A percentile compares a stretch with the other conserved stretches of the same genome.
Conservation (phyloP, 345 rosid species). For the Moringa oleifera region DNA sequence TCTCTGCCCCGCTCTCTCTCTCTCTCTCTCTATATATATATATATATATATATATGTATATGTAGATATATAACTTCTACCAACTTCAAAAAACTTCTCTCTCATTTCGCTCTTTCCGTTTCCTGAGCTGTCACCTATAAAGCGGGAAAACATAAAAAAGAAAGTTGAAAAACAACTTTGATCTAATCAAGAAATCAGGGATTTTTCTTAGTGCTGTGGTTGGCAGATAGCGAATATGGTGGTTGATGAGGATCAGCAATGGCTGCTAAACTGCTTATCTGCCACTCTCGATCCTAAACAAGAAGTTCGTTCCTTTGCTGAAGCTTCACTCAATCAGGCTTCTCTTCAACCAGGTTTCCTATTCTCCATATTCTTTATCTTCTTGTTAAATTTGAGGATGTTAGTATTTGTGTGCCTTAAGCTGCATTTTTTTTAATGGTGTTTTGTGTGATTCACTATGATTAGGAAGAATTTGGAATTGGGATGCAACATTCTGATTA, state of each 20-base stretch:
- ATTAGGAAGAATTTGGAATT: background rate
- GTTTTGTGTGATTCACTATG: background rate
- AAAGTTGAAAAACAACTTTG: background rate
- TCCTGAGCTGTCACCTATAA: background rate
- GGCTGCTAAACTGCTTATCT: conserved; percentile 81
- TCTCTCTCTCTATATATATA: background rate
- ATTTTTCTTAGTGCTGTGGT: background rate
- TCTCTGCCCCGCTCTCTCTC: background rate
- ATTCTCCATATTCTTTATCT: background rate
- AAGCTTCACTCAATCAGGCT: conserved; percentile 77
- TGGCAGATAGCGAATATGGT: conserved; percentile 23
- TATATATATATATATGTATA: too few relatives aligned
- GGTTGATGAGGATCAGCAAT: conserved; percentile 76
- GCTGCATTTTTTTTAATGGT: background rate
- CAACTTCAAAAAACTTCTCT: conserved; percentile 3
- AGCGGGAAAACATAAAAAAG: conserved; percentile 26
- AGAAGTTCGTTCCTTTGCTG: conserved; percentile 81
- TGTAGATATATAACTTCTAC: conserved; percentile 6
- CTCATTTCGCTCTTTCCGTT: background rate
- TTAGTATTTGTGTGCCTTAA: too few relatives aligned
- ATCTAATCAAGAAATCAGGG: conserved; percentile 2
- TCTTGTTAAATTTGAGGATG: too few relatives aligned
- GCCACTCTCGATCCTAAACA: conserved; percentile 85
- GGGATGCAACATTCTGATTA: background rate
- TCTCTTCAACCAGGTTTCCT: conserved; percentile 77